phyloP scores from a whole-genome alignment of 2,329 filamentous ascomycete species.

The Colletotrichum karsti region DNA sequence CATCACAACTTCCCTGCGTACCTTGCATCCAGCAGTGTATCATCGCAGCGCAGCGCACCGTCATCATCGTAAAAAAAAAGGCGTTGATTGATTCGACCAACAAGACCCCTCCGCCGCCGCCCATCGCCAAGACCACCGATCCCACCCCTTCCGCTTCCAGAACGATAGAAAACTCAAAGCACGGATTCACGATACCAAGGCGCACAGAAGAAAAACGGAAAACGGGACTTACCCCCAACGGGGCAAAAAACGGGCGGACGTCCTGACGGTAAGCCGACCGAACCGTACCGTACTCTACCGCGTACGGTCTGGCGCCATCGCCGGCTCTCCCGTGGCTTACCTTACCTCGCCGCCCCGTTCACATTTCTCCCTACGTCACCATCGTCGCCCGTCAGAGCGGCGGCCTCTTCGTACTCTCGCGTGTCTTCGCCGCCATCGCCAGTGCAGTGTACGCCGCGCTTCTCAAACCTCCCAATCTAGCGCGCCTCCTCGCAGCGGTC shows the following conservation, averaged over 20 bases:
- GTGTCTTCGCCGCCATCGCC: background rate
- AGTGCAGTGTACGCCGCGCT: background rate
- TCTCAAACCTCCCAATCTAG: background rate
- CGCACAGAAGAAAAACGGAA: background rate
- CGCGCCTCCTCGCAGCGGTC: background rate
- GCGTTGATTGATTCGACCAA: too few relatives aligned
- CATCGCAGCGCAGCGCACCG: background rate
- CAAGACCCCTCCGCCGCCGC: background rate
- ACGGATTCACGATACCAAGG: too few relatives aligned
- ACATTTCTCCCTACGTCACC: slow-evolving; percentile 6
- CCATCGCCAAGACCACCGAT: slow-evolving; percentile 8
- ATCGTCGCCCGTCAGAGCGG: slow-evolving; percentile 6
- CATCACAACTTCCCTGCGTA: background rate
- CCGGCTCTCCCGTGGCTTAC: background rate
- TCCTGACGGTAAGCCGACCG: slow-evolving; percentile 1
- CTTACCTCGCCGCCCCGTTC: slow-evolving; percentile 1
- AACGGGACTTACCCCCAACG: background rate
- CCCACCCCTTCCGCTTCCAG: slow-evolving; percentile 3
- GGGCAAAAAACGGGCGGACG: rapidly evolving
- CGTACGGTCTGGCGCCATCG: too few relatives aligned
- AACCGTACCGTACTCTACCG: too few relatives aligned
- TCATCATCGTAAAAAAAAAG: background rate
- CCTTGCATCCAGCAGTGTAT: background rate
- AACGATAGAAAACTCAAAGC: background rate
- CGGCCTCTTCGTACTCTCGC: background rate